Conservation (phyloP, 2,329 filamentous ascomycete species). For the Seiridium unicorne region DNA sequence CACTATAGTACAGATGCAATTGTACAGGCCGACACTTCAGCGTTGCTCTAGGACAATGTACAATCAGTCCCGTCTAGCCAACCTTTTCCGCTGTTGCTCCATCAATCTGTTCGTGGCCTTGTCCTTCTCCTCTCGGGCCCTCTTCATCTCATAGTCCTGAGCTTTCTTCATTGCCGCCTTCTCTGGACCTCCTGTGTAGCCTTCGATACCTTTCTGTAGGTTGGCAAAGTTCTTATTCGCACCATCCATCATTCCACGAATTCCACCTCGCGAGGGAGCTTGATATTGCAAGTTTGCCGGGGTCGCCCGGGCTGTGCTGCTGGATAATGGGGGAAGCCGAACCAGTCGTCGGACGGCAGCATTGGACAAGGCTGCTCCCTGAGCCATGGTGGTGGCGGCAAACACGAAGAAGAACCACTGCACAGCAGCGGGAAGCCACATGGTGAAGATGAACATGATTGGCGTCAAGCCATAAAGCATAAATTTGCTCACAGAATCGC, state of each 20-base stretch:
- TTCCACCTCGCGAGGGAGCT: conserved; percentile 3
- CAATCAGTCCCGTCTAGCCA: not conserved
- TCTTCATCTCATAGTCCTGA: conserved; percentile 24
- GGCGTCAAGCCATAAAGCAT: conserved; percentile 43
- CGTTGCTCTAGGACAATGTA: not conserved
- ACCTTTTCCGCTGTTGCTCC: not conserved
- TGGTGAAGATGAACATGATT: conserved; percentile 42
- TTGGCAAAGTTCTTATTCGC: conserved; percentile 10
- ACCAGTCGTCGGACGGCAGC: conserved; percentile 36
- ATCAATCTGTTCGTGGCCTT: conserved; percentile 29
- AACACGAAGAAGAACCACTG: conserved; percentile 48
- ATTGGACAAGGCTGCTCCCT: conserved; percentile 37
- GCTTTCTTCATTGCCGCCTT: conserved; percentile 20
- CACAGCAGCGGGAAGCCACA: conserved; percentile 45
- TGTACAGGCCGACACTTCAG: not conserved
- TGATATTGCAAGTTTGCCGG: not conserved
- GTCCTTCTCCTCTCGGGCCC: conserved; percentile 33
- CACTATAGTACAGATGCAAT: not conserved
- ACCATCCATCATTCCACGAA: conserved; percentile 2
- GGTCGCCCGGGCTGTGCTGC: not conserved
- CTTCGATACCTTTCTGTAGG: conserved; percentile 22
- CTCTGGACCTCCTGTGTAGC: conserved; percentile 22
- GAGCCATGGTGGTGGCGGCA: conserved; percentile 27
- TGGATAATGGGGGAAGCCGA: conserved; percentile 34
- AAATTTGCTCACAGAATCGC: conserved; percentile 36